Conservation (phyloP, 2,329 filamentous ascomycete genomes). For the Colletotrichum sp. region DNA sequence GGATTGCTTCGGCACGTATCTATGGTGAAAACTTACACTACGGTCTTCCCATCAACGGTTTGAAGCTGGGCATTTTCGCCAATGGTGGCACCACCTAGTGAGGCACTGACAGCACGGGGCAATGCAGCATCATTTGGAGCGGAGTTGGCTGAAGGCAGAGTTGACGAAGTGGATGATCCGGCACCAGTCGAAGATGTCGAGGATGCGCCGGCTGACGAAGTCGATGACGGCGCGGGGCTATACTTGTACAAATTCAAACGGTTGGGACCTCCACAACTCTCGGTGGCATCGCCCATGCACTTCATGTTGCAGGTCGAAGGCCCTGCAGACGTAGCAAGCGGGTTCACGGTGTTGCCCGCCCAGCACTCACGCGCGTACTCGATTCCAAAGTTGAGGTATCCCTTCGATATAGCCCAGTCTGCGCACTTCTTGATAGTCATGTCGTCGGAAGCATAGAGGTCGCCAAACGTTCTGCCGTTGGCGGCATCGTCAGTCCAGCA, state of each 20-base stretch:
- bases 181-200: not conserved
- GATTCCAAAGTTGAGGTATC: conserved; percentile 45
- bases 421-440: conserved; percentile 41
- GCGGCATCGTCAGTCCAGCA: conserved; percentile 28
- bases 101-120: not conserved
- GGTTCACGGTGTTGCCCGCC: conserved; percentile 42
- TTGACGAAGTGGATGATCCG: not conserved
- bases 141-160: not conserved
- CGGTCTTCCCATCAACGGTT: not conserved
- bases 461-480: conserved; percentile 30
- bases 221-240: not conserved
- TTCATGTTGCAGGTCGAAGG: conserved; percentile 40
- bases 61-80: not conserved
- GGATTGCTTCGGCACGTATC: fast-evolving
- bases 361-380: conserved; percentile 48
- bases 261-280: conserved; percentile 43
- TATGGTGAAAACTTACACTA: not conserved
- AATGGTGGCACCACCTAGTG: not conserved
- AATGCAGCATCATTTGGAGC: not conserved
- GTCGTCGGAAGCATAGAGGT: conserved; percentile 28
- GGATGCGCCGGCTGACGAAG: not conserved
- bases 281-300: conserved; percentile 44
- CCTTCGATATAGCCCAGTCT: conserved; percentile 40
- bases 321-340: conserved; percentile 33
- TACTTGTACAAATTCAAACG: conserved; percentile 44